Conservation (phyloP, 1,284 basidiomycete species). For the Coriolopsis trogii region DNA sequence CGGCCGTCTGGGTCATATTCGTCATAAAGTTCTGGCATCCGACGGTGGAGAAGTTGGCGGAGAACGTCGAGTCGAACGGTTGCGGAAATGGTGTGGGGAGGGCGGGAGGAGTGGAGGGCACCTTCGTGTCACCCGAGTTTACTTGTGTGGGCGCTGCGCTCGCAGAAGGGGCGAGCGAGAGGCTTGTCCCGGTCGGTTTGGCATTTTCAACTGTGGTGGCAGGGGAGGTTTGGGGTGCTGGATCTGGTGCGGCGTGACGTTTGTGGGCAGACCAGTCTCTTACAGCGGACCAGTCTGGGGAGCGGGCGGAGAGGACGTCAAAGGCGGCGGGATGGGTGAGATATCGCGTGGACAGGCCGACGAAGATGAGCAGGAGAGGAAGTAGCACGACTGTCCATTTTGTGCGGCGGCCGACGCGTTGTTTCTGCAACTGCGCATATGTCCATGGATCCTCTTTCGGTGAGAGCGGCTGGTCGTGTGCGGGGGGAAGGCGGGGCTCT, state of each 20-base stretch:
- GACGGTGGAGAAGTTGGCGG: conserved; percentile 62
- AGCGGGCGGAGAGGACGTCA: conserved; percentile 42
- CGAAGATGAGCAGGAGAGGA: conserved; percentile 53
- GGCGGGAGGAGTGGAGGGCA: conserved; percentile 40
- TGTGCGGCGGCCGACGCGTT: conserved; percentile 43
- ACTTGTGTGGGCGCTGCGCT: conserved; percentile 11
- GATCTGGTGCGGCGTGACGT: conserved; percentile 35
- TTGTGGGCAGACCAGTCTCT: conserved; percentile 45
- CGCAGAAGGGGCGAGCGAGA: conserved; percentile 12
- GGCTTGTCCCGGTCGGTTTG: conserved; percentile 14
- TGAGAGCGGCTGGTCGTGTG: conserved; percentile 9
- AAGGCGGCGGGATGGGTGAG: conserved; percentile 49
- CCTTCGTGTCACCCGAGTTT: conserved; percentile 20
- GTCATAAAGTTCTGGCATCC: conserved; percentile 70
- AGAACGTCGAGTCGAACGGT: conserved; percentile 67
- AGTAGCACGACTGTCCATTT: conserved; percentile 55
- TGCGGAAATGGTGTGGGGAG: conserved; percentile 78
- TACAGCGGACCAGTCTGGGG: conserved; percentile 18
- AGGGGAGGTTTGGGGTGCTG: conserved; percentile 17
- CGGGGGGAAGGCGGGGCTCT: conserved; percentile 1
- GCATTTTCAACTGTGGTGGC: conserved; percentile 12
- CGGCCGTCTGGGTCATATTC: conserved; percentile 64
- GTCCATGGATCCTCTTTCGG: conserved; percentile 18
- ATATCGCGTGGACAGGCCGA: conserved; percentile 55
- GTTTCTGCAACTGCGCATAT: conserved; percentile 13